phyloP scores from a whole-genome alignment of 2,329 filamentous ascomycete genomes.

The Sodiomyces alkalinus region DNA sequence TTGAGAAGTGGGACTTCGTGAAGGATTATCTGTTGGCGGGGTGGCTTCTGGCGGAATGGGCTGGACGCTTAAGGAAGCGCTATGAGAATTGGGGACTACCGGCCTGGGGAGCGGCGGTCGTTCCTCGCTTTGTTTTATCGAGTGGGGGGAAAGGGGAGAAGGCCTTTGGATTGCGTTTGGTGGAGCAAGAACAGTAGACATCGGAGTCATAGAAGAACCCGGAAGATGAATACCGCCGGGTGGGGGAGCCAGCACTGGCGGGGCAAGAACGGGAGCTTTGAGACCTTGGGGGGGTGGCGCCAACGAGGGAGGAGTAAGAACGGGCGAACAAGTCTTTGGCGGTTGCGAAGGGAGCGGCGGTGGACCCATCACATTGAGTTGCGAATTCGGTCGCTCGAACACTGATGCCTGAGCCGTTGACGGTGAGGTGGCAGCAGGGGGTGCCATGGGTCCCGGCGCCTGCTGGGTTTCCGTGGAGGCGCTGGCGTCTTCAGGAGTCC shows the following conservation, averaged over 20 bases:
- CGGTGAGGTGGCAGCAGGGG: constrained; percentile 2
- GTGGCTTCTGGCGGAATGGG: no score
- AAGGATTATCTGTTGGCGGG: no score
- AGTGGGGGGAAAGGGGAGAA: constrained; percentile 19
- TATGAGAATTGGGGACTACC: constrained; percentile 9
- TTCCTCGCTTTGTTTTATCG: constrained; percentile 3
- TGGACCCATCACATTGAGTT: constrained; percentile 6
- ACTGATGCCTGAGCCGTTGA: constrained; percentile 11
- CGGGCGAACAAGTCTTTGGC: constrained; percentile 1
- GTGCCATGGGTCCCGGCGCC: constrained; percentile 1
- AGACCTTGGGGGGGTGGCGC: constrained; percentile 5
- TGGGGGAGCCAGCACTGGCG: constrained; percentile 21
- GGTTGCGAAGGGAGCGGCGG: constrained; percentile 4
- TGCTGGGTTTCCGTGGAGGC: constrained; percentile 1
- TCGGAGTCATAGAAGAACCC: constrained; percentile 16
- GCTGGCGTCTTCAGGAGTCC: constrained; percentile 3
- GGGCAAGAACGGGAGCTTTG: constrained; percentile 17
- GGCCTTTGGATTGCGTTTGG: constrained; percentile 25
- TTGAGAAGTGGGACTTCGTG: no score
- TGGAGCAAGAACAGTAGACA: constrained; percentile 27
- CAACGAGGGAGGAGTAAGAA: constrained; percentile 3
- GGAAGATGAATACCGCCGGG: constrained; percentile 13
- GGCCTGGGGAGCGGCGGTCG: no score
- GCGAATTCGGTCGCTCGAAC: constrained; percentile 8
- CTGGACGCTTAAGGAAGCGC: constrained; percentile 11